Evolutionary conservation across 2,329 filamentous ascomycete genomes (phyloP).

Genomic region (Shiraia sp.): DNA sequence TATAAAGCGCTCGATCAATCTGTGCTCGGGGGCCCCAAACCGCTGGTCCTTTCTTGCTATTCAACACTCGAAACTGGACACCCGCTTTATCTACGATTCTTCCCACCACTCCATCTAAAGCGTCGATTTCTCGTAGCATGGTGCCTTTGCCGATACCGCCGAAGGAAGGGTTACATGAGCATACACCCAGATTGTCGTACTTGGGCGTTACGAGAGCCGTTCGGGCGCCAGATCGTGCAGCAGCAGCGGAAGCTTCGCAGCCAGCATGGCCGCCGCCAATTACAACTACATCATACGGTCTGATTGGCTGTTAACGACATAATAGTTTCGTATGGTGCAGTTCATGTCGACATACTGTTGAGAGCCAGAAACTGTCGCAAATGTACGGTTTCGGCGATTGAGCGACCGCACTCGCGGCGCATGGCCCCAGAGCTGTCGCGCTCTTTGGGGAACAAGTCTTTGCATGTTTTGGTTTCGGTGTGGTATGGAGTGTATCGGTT

Average conservation of each 20-base stretch:
- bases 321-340: background rate
- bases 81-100: slow-evolving; percentile 91
- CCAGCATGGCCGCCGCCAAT: slow-evolving; percentile 96
- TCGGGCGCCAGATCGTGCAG: slow-evolving; percentile 83
- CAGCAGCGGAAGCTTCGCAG: slow-evolving; percentile 88
- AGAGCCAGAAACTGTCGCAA: slow-evolving; percentile 51
- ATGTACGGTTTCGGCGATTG: slow-evolving; percentile 41
- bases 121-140: slow-evolving; percentile 93
- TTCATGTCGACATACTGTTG: slow-evolving; percentile 21
- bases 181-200: slow-evolving; percentile 85
- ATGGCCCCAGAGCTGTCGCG: slow-evolving; percentile 52
- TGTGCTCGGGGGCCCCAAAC: slow-evolving; percentile 97
- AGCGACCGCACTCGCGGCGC: slow-evolving; percentile 51
- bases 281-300: slow-evolving; percentile 87
- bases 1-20: slow-evolving; percentile 89
- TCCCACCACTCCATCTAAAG: slow-evolving; percentile 85
- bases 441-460: slow-evolving; percentile 30
- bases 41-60: slow-evolving; percentile 86
- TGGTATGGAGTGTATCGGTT: background rate
- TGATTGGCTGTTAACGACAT: slow-evolving; percentile 40
- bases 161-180: slow-evolving; percentile 96
- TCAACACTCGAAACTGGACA: slow-evolving; percentile 90
- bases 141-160: slow-evolving; percentile 98
- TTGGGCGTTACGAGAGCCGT: slow-evolving; percentile 91
- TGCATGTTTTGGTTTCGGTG: slow-evolving; percentile 22